These are phyloP conservation scores for Pisolithus microcarpus DNA, from an alignment of 768 basidiomycete genomes.

Conservation along the genomic window DNA sequence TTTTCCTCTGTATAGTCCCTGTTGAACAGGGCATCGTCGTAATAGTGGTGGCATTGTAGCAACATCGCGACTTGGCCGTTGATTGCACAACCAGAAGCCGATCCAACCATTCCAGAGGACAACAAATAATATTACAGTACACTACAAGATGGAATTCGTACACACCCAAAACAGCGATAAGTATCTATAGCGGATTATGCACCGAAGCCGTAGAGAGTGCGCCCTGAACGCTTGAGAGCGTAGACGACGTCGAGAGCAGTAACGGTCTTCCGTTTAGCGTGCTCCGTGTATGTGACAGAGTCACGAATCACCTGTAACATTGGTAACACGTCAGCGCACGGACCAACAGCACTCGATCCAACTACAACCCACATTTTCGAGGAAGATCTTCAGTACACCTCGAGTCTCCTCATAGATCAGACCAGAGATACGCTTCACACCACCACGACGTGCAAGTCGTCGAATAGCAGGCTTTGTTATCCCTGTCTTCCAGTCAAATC, in stretches of 20 bases:
- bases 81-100: neutral
- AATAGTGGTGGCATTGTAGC: neutral
- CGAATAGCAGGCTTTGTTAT: conserved; percentile 37
- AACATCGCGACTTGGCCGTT: neutral
- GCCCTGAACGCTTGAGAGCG: conserved; percentile 62
- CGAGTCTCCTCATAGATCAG: conserved; percentile 88
- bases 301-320: conserved; percentile 63
- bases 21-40: neutral
- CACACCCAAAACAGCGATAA: conserved; percentile 19
- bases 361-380: conserved; percentile 47
- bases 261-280: conserved; percentile 82
- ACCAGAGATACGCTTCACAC: conserved; percentile 86
- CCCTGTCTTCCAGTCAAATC: neutral
- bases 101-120: neutral
- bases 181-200: conserved; percentile 25
- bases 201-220: conserved; percentile 49
- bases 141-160: conserved; percentile 27
- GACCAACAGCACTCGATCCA: neutral
- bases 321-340: neutral
- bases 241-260: conserved; percentile 84
- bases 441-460: conserved; percentile 81
- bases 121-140: conserved; percentile 21
- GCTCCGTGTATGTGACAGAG: conserved; percentile 88
- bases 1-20: no score
- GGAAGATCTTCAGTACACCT: conserved; percentile 84